phyloP scores from a whole-genome alignment of 2,329 filamentous ascomycete genomes.

The Blastomyces parvus region DNA sequence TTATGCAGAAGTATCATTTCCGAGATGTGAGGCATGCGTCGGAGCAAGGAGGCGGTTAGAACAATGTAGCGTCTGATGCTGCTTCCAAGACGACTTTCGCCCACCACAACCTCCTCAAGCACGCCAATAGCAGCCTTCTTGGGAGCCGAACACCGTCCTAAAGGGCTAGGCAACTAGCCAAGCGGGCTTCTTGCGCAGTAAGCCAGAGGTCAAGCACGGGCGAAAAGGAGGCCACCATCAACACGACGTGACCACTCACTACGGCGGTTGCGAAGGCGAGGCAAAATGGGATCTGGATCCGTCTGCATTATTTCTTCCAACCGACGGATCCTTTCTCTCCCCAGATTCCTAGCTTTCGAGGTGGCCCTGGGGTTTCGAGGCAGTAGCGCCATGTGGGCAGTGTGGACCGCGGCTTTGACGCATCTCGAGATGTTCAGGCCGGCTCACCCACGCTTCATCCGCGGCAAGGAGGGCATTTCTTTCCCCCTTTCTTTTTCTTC shows the following conservation, averaged over 20 bases:
- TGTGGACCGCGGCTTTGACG: not conserved
- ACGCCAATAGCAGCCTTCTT: not conserved
- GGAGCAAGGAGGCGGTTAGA: not conserved
- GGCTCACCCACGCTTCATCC: not conserved
- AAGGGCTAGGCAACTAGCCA: not conserved
- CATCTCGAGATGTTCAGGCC: not conserved
- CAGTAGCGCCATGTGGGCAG: not conserved
- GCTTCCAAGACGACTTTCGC: not conserved
- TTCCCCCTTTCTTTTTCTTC: no score
- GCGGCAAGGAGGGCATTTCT: no score
- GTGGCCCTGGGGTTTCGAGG: not conserved
- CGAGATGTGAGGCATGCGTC: slow-evolving; percentile 2
- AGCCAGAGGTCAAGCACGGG: not conserved
- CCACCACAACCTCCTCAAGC: not conserved
- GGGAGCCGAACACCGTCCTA: not conserved
- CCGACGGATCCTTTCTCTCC: not conserved
- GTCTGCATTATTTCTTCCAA: not conserved
- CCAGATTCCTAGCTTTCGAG: slow-evolving; percentile 1
- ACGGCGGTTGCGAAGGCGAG: not conserved
- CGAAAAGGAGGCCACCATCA: not conserved
- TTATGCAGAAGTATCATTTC: not conserved
- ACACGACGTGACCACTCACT: not conserved
- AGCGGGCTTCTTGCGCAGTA: not conserved
- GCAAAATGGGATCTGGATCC: not conserved
- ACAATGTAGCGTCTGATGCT: not conserved